A percentile compares a stretch with the other conserved stretches of the same genome.
Conservation (phyloP, 192 early-diverging fungal genomes). For the Oehlia diaphana region DNA sequence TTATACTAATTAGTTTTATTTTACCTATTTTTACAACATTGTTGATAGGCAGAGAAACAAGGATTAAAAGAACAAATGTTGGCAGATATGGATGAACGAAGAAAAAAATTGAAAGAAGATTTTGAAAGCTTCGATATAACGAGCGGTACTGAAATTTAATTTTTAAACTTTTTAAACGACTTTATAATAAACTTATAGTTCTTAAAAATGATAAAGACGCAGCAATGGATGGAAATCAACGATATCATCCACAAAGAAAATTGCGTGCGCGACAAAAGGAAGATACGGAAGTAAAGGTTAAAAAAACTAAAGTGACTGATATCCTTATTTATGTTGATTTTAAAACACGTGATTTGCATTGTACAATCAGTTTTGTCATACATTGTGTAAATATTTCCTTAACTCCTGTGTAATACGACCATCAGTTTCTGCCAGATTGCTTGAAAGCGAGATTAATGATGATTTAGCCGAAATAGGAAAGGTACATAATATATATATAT, state of each 20-base stretch:
- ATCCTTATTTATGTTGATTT: conserved; percentile 11
- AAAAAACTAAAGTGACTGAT: conserved; percentile 12
- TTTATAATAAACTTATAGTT: background rate
- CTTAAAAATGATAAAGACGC: conserved; percentile 3
- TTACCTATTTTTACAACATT: background rate
- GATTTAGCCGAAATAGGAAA: conserved; percentile 21
- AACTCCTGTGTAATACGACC: conserved; percentile 3
- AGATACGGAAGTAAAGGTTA: conserved; percentile 10
- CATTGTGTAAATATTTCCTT: background rate
- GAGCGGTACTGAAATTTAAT: conserved; percentile 40
- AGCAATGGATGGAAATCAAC: background rate
- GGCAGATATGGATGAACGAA: conserved; percentile 68
- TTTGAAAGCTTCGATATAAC: conserved; percentile 72
- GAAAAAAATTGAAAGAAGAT: conserved; percentile 73
- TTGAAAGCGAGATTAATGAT: conserved; percentile 17
- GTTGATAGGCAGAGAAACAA: conserved; percentile 56
- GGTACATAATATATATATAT: background rate
- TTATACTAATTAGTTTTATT: background rate
- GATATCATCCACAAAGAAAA: conserved; percentile 15
- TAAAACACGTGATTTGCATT: background rate
- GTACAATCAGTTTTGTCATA: background rate
- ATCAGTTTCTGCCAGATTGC: conserved; percentile 4
- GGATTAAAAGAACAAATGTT: conserved; percentile 68
- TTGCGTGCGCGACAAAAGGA: conserved; percentile 6
- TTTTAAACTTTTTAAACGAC: background rate